Percentiles rank a stretch among this genome's conserved stretches.
Evolutionary conservation across 768 basidiomycete genomes (phyloP).

Genomic region (Dacryopinax spathularia): DNA sequence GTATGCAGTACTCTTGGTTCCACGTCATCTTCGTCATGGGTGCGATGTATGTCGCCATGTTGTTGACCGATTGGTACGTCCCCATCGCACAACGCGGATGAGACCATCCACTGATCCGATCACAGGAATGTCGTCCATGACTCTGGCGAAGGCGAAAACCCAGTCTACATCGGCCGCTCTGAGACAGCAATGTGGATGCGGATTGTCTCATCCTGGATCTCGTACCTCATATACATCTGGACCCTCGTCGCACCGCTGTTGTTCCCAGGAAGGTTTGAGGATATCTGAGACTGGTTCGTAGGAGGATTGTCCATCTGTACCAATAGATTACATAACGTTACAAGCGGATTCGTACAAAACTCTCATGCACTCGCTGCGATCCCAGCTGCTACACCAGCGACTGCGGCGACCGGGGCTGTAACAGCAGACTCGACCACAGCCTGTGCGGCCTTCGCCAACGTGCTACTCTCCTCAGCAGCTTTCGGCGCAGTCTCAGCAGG

Average conservation of each 20-base stretch:
- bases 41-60: conserved; percentile 94
- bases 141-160: conserved; percentile 19
- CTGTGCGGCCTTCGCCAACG: background rate
- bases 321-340: background rate
- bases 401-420: background rate
- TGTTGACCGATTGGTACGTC: conserved; percentile 89
- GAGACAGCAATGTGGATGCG: conserved; percentile 99
- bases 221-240: conserved; percentile 74
- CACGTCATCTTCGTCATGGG: conserved; percentile 93
- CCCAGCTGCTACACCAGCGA: background rate
- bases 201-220: conserved; percentile 90
- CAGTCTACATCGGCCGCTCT: conserved; percentile 81
- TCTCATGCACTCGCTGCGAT: background rate
- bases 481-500: background rate
- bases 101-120: background rate
- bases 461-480: background rate
- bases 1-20: conserved; percentile 85
- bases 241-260: conserved; percentile 75
- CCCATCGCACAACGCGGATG: background rate
- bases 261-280: conserved; percentile 72
- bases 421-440: background rate
- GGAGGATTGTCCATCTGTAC: background rate
- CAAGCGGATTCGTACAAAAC: background rate
- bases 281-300: background rate
- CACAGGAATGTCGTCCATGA: conserved; percentile 25